Evolutionary conservation across 108 stramenopile genomes (phyloP).

Genomic region (Conticribra weissflogii): DNA sequence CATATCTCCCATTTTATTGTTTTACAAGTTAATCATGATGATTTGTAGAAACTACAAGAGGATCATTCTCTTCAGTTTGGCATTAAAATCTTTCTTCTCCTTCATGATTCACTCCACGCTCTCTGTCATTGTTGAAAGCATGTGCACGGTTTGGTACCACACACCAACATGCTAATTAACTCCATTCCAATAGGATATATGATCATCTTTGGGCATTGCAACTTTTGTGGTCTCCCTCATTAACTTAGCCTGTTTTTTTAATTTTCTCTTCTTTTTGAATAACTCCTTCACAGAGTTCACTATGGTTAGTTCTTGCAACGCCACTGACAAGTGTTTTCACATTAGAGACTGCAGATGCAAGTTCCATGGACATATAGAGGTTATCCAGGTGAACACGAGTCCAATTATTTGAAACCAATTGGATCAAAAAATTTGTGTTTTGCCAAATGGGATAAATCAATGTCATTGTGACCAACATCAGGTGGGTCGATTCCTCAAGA

Average conservation of each 20-base stretch:
- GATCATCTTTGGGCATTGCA: conserved; percentile 11
- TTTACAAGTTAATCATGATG: conserved; percentile 37
- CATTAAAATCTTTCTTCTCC: conserved; percentile 38
- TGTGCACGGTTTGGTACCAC: conserved; percentile 52
- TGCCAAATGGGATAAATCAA: conserved; percentile 67
- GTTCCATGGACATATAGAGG: conserved; percentile 57
- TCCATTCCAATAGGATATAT: neutral
- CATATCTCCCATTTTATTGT: too few relatives aligned
- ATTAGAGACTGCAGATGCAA: conserved; percentile 60
- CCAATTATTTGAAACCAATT: conserved; percentile 16
- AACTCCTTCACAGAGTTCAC: conserved; percentile 4
- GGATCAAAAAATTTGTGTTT: conserved; percentile 60
- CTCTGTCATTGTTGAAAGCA: conserved; percentile 28
- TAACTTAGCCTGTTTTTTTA: neutral
- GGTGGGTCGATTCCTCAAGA: conserved; percentile 33
- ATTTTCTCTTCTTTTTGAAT: conserved; percentile 14
- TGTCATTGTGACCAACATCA: conserved; percentile 43
- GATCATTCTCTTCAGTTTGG: neutral
- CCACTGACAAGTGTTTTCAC: conserved; percentile 36
- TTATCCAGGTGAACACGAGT: conserved; percentile 50
- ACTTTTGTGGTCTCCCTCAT: conserved; percentile 18
- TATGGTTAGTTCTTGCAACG: conserved; percentile 9
- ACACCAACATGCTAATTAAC: conserved; percentile 25
- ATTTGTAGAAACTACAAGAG: conserved; percentile 11
- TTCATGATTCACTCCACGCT: conserved; percentile 33